Base-by-base conservation (phyloP, 2,329 filamentous ascomycete species). In the Colletotrichum lupini region DNA sequence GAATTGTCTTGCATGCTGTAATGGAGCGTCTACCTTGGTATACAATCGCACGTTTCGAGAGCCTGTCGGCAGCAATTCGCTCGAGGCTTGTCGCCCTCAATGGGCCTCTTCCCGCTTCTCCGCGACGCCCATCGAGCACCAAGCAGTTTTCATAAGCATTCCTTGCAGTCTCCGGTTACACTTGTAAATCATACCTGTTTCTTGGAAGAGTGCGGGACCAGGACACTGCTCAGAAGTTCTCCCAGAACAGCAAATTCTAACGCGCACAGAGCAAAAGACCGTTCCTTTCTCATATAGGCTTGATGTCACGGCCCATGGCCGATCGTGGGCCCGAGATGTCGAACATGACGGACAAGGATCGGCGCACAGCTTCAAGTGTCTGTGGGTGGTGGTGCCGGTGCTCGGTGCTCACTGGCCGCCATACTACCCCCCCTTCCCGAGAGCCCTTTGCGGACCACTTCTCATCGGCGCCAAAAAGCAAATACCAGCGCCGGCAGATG, bases 351-450 rank as follows among this genome's bases (percentile, higher is more conserved):
- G 61, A 61, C 71, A 58, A 74, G 71, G 71, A 62, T 74, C 30
- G 28, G 61, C 67, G 71, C 71, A 74, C 61, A 74, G 71, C 62
- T 74, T 52, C 56, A 62, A 74, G 24, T 62, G 71, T 67, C 71
- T 72, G 71, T 74, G 67, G 67, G 68, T 72, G 67, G n/a, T 28
- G 6, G 42, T 53, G 32, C 57, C 19, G 42, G 22, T 68, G 65
- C 37, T 68, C 53, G 37, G 49, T 53, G 65, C 65, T 72, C 49
- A 68, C 53, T 68, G 53, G 58, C 53, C 53, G 55, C 46, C 66
- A n/a, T n/a, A n/a, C 26, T 32, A 16, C 24, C 53, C 53, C 53
- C 53, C 53, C 53, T 57, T 30, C 53, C 26, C 53, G 53, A 52
- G 37, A 53, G 58, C 19, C 63, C 63, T 56, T 72, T 37, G 46